phyloP scores from a whole-genome alignment of 352 stramenopile species.

The Plasmopara muralis region DNA sequence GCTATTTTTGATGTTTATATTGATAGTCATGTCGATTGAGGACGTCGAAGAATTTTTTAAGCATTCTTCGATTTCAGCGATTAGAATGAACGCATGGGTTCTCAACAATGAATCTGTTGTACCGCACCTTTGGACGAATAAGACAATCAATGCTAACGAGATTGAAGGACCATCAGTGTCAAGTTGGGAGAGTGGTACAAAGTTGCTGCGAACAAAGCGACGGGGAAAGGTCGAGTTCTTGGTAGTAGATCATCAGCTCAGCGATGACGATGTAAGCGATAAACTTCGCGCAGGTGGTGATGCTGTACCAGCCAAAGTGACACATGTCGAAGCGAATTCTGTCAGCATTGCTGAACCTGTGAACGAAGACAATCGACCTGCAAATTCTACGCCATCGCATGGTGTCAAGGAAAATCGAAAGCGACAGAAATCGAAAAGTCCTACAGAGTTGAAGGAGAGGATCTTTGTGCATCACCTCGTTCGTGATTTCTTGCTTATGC shows the following conservation, averaged over 20 bases:
- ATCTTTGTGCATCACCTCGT: slow-evolving; percentile 46
- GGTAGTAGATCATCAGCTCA: slow-evolving; percentile 18
- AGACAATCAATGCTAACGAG: slow-evolving; percentile 11
- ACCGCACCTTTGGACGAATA: slow-evolving; percentile 10
- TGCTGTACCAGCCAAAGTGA: neutral
- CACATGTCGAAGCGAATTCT: slow-evolving; percentile 23
- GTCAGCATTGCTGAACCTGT: slow-evolving; percentile 18
- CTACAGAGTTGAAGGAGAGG: slow-evolving; percentile 9
- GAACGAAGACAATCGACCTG: neutral
- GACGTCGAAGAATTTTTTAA: neutral
- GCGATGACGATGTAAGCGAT: slow-evolving; percentile 12
- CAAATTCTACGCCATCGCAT: neutral
- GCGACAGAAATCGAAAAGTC: neutral
- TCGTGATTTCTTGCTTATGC: slow-evolving; percentile 48
- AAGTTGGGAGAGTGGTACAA: slow-evolving; percentile 6
- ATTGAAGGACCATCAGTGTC: slow-evolving; percentile 8
- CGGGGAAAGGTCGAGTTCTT: slow-evolving; percentile 20
- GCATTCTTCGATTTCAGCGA: slow-evolving; percentile 12
- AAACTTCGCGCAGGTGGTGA: slow-evolving; percentile 4
- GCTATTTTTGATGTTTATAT: slow-evolving; percentile 16
- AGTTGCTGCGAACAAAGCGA: slow-evolving; percentile 15
- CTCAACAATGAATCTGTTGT: slow-evolving; percentile 15
- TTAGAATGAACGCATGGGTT: slow-evolving; percentile 20
- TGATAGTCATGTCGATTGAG: slow-evolving; percentile 13
- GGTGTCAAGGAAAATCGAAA: neutral